A percentile compares a stretch with the other conserved stretches of the same genome.
These are phyloP conservation scores for Stephanodiscus minutulus DNA, from an alignment of 108 stramenopile species.

Conservation along the genomic window DNA sequence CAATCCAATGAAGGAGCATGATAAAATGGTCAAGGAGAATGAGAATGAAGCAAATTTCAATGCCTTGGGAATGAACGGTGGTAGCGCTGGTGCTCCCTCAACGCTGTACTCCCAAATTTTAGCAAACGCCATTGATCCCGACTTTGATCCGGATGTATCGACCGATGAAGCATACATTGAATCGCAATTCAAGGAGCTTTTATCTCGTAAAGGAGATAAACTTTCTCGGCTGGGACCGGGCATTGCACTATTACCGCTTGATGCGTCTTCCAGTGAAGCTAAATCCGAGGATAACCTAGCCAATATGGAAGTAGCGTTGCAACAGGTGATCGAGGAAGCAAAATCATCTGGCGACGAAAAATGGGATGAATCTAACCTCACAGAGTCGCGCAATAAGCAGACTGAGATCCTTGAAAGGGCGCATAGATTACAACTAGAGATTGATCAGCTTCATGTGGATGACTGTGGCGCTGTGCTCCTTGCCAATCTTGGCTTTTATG, in stretches of 20 bases:
- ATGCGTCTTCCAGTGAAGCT: constrained; percentile 39
- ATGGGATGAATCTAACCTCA: constrained; percentile 40
- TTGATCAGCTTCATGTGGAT: constrained; percentile 75
- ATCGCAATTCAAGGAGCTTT: constrained; percentile 34
- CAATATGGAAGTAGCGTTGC: constrained; percentile 37
- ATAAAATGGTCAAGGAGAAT: constrained; percentile 48
- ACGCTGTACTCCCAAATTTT: constrained; percentile 38
- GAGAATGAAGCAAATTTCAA: constrained; percentile 29
- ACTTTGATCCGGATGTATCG: constrained; percentile 28
- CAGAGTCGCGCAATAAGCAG: constrained; percentile 14
- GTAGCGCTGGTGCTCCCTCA: constrained; percentile 5
- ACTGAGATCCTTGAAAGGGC: constrained; percentile 54
- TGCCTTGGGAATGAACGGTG: neutral
- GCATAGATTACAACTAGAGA: constrained; percentile 49
- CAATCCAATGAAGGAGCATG: constrained; percentile 44
- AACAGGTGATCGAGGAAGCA: constrained; percentile 26
- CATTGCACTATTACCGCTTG: constrained; percentile 36
- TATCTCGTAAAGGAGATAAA: constrained; percentile 35
- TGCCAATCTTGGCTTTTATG: constrained; percentile 77
- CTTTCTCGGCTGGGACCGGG: constrained; percentile 40
- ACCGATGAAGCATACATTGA: constrained; percentile 34
- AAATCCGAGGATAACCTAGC: constrained; percentile 26
- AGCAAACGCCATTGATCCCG: constrained; percentile 23
- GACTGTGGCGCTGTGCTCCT: constrained; percentile 81
- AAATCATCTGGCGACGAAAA: constrained; percentile 5